Conservation (phyloP, 2,329 filamentous ascomycete species). For the Ophiobolus disseminans region DNA sequence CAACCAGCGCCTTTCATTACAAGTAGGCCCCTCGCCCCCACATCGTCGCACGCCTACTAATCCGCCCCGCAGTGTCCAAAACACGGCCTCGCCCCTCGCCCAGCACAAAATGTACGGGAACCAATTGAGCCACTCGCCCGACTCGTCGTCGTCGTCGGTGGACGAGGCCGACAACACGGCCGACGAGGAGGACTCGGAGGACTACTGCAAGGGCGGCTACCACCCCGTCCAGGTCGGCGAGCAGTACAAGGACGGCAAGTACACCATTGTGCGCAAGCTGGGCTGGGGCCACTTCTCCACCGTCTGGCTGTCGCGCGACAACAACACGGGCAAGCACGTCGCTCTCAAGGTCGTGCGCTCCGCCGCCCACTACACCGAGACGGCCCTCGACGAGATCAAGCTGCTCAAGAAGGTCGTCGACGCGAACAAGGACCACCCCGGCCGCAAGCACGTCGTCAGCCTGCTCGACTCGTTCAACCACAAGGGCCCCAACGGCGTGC, state of each 20-base stretch:
- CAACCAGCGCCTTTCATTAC: slow-evolving; percentile 47
- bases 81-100: slow-evolving; percentile 57
- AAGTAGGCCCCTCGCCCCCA: slow-evolving; percentile 35
- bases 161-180: slow-evolving; percentile 88
- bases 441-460: slow-evolving; percentile 93
- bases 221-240: slow-evolving; percentile 94
- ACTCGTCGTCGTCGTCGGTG: slow-evolving; percentile 78
- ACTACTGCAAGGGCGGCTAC: slow-evolving; percentile 99
- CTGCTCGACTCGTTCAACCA: slow-evolving; percentile 97
- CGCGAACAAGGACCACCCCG: slow-evolving; percentile 92
- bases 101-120: slow-evolving; percentile 59
- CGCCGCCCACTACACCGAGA: slow-evolving; percentile 98
- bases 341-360: slow-evolving; percentile 97
- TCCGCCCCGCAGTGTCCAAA: slow-evolving; percentile 49
- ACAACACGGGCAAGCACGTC: slow-evolving; percentile 88
- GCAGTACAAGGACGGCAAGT: slow-evolving; percentile 96
- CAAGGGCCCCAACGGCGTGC: slow-evolving; percentile 92
- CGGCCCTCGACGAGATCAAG: slow-evolving; percentile 98
- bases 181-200: slow-evolving; percentile 97
- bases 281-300: slow-evolving; percentile 99
- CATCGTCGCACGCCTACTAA: slow-evolving; percentile 3
- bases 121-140: slow-evolving; percentile 75
- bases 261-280: slow-evolving; percentile 93
- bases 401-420: slow-evolving; percentile 95
- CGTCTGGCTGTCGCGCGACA: slow-evolving; percentile 85